Percentiles rank a stretch among this genome's conserved stretches.
phyloP scores from a whole-genome alignment of 202 grass and related monocot genomes.

The Setaria viridis region DNA sequence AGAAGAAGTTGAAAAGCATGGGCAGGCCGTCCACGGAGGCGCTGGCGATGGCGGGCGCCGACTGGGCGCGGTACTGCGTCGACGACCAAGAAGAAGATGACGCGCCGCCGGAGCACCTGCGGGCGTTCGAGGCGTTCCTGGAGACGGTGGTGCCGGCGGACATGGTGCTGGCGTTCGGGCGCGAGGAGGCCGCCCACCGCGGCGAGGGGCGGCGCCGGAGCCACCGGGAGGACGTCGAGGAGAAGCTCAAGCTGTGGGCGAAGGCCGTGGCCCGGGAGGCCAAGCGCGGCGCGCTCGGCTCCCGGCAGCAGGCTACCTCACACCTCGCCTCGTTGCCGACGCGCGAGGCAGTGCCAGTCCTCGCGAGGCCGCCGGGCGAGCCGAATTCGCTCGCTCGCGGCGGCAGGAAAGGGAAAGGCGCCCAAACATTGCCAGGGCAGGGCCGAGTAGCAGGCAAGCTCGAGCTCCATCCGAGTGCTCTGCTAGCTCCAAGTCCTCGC shows the following conservation, averaged over 20 bases:
- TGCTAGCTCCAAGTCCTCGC: not conserved
- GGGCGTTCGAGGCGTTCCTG: slow-evolving; percentile 53
- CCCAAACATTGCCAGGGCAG: not conserved
- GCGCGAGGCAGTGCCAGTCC: not conserved
- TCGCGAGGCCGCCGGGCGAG: not conserved
- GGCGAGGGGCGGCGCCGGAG: slow-evolving; percentile 9
- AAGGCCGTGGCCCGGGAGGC: slow-evolving; percentile 42
- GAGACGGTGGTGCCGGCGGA: slow-evolving; percentile 52
- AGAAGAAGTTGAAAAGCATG: not conserved
- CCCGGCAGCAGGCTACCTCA: not conserved
- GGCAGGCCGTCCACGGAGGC: slow-evolving; percentile 45
- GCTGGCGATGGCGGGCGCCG: slow-evolving; percentile 42
- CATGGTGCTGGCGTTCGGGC: slow-evolving; percentile 39
- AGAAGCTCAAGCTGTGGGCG: slow-evolving; percentile 65
- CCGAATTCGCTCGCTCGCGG: not conserved
- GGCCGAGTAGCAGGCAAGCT: not conserved
- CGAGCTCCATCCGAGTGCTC: not conserved
- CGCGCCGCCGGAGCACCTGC: slow-evolving; percentile 45
- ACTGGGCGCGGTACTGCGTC: not conserved
- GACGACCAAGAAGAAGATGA: not conserved
- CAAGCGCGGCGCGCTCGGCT: not conserved
- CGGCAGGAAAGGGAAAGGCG: not conserved
- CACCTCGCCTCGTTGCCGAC: not conserved
- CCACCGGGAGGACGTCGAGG: slow-evolving; percentile 48
- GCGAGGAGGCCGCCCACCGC: slow-evolving; percentile 30